Conservation (phyloP, 2,329 filamentous ascomycete genomes). For the Epichloe typhina region DNA sequence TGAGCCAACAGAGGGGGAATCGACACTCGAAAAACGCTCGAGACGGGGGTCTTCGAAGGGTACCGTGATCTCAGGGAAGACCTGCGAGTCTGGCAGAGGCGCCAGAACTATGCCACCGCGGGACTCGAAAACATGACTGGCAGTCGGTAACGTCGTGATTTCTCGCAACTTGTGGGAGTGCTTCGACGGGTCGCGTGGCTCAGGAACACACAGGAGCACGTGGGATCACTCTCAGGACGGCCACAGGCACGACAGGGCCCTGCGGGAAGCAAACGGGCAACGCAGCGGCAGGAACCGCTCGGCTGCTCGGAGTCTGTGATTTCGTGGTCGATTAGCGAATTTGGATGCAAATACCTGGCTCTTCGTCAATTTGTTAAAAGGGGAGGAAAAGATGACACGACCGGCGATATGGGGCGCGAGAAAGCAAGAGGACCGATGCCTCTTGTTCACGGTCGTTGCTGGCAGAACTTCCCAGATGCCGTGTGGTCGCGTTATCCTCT, state of each 20-base stretch:
- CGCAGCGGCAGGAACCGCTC: conserved; percentile 4
- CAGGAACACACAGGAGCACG: conserved; percentile 1
- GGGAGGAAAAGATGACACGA: neutral
- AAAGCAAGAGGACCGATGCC: conserved; percentile 1
- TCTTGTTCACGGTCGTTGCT: conserved; percentile 6
- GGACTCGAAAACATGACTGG: conserved; percentile 34
- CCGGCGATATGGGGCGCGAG: neutral
- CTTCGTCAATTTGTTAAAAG: neutral
- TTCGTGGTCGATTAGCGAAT: conserved; percentile 2
- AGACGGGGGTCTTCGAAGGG: neutral
- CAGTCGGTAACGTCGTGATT: conserved; percentile 16
- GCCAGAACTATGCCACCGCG: conserved; percentile 34
- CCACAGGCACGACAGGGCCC: neutral
- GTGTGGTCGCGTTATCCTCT: conserved; percentile 16
- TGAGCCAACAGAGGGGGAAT: neutral
- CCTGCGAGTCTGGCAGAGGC: conserved; percentile 28
- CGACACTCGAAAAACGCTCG: neutral
- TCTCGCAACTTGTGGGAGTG: conserved; percentile 10
- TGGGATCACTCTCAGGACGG: neutral
- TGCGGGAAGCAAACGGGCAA: conserved; percentile 8
- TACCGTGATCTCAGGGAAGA: conserved; percentile 9
- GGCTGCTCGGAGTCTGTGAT: neutral
- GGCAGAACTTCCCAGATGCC: conserved; percentile 7
- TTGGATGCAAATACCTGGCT: neutral
- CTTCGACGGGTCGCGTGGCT: neutral